Conservation (phyloP, 345 rosid species). For the Euclidium syriacum region DNA sequence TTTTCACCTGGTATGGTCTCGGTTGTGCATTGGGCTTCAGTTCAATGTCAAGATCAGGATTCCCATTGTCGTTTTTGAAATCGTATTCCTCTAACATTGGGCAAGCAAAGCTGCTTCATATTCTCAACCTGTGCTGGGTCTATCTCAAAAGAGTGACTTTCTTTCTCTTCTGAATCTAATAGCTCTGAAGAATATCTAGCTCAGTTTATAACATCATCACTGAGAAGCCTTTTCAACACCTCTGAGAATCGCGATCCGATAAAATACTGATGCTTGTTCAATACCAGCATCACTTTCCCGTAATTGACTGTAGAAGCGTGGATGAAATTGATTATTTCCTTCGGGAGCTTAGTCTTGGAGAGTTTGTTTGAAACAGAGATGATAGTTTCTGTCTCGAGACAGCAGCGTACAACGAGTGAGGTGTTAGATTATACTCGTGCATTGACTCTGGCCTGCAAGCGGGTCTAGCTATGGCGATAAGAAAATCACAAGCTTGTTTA, state of each 20-base stretch:
- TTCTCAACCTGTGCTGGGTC: conserved; percentile 96
- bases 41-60: conserved; percentile 91
- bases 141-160: conserved; percentile 86
- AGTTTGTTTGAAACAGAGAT: conserved; percentile 77
- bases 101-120: conserved; percentile 95
- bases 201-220: conserved; percentile 57
- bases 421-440: conserved; percentile 97
- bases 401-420: conserved; percentile 93
- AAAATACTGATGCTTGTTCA: conserved; percentile 82
- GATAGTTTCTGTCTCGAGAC: conserved; percentile 91
- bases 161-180: conserved; percentile 85
- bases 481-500: conserved; percentile 95
- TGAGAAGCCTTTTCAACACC: conserved; percentile 75
- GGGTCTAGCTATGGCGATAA: conserved; percentile 95
- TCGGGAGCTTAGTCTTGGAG: conserved; percentile 91
- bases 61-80: conserved; percentile 85
- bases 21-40: conserved; percentile 95
- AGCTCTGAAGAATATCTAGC: conserved; percentile 66
- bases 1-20: conserved; percentile 93
- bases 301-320: conserved; percentile 89
- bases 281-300: conserved; percentile 95
- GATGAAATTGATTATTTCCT: conserved; percentile 84
- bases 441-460: conserved; percentile 99
- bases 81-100: conserved; percentile 99
- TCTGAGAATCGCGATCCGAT: conserved; percentile 91